phyloP scores from a whole-genome alignment of 2,329 filamentous ascomycete genomes.

The Fusarium verrucosum region DNA sequence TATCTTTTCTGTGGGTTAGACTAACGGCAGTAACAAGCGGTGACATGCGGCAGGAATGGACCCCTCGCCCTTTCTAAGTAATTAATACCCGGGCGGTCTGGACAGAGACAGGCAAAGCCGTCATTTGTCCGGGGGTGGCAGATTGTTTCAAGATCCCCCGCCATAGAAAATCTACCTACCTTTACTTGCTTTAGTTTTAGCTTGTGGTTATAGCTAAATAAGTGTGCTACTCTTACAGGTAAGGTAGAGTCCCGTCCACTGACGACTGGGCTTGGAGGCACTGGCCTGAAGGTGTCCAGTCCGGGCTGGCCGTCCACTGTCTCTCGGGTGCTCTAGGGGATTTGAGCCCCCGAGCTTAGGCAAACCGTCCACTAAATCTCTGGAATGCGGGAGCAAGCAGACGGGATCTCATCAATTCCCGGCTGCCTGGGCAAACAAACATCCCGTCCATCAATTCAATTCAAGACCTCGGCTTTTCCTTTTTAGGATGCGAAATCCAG shows the following conservation, averaged over 20 bases:
- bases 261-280: slow-evolving; percentile 5
- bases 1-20: slow-evolving; percentile 36
- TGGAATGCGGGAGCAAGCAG: too few species aligned
- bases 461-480: slow-evolving; percentile 39
- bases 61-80: slow-evolving; percentile 15
- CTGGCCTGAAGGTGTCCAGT: not conserved
- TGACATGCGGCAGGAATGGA: slow-evolving; percentile 43
- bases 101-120: slow-evolving; percentile 19
- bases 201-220: too few species aligned
- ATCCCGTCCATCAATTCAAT: not conserved
- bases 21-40: slow-evolving; percentile 43
- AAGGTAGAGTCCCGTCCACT: slow-evolving; percentile 3
- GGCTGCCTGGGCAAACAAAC: not conserved
- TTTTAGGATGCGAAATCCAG: slow-evolving; percentile 12
- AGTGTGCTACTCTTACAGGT: too few species aligned
- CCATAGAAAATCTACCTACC: too few species aligned
- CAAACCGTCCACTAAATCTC: slow-evolving; percentile 13
- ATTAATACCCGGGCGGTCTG: slow-evolving; percentile 22
- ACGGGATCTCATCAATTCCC: slow-evolving; percentile 4
- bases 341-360: not conserved
- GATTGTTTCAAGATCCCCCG: slow-evolving; percentile 17
- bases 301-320: not conserved
- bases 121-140: slow-evolving; percentile 14
- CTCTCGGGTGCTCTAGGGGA: not conserved
- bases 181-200: too few species aligned